Base-by-base conservation (phyloP, 2,329 filamentous ascomycete species). In the Aspergillus sclerotialis region DNA sequence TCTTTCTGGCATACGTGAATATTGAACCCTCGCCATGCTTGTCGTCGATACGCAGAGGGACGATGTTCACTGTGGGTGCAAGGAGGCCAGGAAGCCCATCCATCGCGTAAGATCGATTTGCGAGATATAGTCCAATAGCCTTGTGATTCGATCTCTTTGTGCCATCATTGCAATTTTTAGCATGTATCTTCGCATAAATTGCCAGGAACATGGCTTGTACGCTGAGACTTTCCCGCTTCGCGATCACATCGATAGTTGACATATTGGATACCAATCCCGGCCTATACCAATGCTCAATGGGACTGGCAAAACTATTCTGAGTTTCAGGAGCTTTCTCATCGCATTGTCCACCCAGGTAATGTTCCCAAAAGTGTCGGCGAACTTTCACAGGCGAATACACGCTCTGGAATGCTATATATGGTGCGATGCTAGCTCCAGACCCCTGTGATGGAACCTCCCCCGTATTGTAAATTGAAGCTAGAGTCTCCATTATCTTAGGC, bases 61-160 rank as follows among this genome's bases (percentile, higher is more conserved):
- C 71, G 4, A 95, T 69, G 45, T 84, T 89, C 13, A 95, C 69
- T 0, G 85, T 92, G 0, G 89, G 88, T 19, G 77, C 80, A 0
- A 72, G 46, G 2, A 75, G 63, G 0, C 65, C 53, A 2, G 74
- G 63, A 1, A 78, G 54, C 3, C 70, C 63, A 3, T 71, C 63
- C 7, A 71, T 59, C 14, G 67, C 63, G 8, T 73, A 65, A 0
- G 73, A 70, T 33, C 87, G 75, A 55, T 93, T 94, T 27, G 87
- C 84, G 7, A 94, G 73, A 56, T 94, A 95, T 14, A 94, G 61
- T 2, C 88, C 89, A 32, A 94, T 71, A 0, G 86, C 62, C 2
- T 84, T 58, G 25, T 75, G 38, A 4, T 34, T 14, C 28, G 30
- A 24, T 18, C 29, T 39, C 13, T 6, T 7, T 10, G 6, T 6